phyloP scores from a whole-genome alignment of 1,284 basidiomycete species.

The Austropuccinia psidii region DNA sequence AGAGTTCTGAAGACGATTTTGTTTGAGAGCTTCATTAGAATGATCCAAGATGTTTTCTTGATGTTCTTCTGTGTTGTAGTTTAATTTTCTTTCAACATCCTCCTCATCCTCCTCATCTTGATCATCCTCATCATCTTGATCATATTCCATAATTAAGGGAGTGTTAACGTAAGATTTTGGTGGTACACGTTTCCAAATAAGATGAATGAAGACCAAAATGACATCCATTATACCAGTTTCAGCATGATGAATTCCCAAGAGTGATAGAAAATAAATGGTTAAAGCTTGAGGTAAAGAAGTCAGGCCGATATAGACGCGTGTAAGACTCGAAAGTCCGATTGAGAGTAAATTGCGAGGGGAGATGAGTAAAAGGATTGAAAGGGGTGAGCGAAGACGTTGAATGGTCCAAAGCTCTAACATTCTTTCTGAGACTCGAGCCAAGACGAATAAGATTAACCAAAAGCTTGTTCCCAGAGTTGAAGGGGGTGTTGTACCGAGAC shows the following conservation, averaged over 20 bases:
- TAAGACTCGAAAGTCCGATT: neutral
- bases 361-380: neutral
- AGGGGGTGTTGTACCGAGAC: conserved; percentile 59
- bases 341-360: conserved; percentile 14
- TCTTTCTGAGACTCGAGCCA: conserved; percentile 60
- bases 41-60: neutral
- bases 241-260: neutral
- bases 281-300: neutral
- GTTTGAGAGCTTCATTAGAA: too few species aligned
- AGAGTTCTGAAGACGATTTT: too few species aligned
- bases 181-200: too few species aligned
- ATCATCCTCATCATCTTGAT: neutral
- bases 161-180: neutral
- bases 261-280: neutral
- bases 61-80: too few species aligned
- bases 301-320: neutral
- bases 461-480: conserved; percentile 63
- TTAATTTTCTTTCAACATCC: too few species aligned
- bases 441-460: conserved; percentile 58
- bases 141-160: neutral
- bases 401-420: conserved; percentile 72
- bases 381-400: conserved; percentile 26
- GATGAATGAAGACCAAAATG: neutral
- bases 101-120: neutral
- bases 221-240: neutral